phyloP scores from a whole-genome alignment of 371 early-diverging fungal genomes.

The Haplosporangium sp. region DNA sequence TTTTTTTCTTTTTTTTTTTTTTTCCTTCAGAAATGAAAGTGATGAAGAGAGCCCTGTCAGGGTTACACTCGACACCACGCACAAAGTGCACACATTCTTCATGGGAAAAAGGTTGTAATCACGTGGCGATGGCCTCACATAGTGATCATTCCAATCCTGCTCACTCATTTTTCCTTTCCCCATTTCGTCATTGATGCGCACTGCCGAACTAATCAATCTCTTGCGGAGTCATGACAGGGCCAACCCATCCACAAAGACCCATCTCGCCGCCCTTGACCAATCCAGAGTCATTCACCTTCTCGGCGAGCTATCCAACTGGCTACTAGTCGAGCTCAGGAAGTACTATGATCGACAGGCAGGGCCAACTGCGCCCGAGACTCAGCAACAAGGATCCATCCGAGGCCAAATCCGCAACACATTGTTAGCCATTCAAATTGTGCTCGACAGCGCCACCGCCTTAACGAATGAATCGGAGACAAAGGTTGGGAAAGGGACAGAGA shows the following conservation, averaged over 20 bases:
- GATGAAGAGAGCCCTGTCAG: no score
- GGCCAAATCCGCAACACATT: slow-evolving; percentile 37
- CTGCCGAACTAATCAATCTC: slow-evolving; percentile 43
- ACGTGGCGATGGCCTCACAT: no score
- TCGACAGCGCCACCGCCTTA: slow-evolving; percentile 7
- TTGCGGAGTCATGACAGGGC: slow-evolving; percentile 33
- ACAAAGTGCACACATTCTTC: no score
- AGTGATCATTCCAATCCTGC: background rate
- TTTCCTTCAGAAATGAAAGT: no score
- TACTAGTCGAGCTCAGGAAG: slow-evolving; percentile 26
- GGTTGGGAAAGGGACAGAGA: background rate
- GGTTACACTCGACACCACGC: no score
- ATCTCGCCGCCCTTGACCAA: slow-evolving; percentile 20
- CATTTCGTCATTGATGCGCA: slow-evolving; percentile 19
- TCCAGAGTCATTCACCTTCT: slow-evolving; percentile 35
- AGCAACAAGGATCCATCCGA: slow-evolving; percentile 21
- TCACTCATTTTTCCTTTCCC: background rate
- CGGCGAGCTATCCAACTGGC: slow-evolving; percentile 49
- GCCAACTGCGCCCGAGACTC: slow-evolving; percentile 8
- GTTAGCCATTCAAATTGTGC: slow-evolving; percentile 26
- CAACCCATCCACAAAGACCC: background rate
- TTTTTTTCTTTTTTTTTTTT: slow-evolving; percentile 52
- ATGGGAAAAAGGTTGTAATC: no score
- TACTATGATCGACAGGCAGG: slow-evolving; percentile 24
- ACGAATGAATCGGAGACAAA: background rate